Conservation (phyloP, 129 eudicot species). For the Centrapalus pauciflorus region DNA sequence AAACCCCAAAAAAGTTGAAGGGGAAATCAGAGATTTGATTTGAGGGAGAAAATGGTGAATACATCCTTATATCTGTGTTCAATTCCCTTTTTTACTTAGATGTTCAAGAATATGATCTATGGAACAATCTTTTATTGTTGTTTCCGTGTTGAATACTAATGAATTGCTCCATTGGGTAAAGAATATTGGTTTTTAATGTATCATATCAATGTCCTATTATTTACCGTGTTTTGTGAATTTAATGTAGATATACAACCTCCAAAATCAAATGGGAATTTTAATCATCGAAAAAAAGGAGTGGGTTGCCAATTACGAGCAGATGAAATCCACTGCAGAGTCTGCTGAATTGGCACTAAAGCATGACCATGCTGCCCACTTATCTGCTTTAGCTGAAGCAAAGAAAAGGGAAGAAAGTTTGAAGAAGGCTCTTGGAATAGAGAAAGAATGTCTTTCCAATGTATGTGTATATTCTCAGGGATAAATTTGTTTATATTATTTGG, state of each 20-base stretch:
- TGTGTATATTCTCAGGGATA: neutral
- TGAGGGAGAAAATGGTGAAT: neutral
- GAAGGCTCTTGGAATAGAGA: slow-evolving; percentile 84
- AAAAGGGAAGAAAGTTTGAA: slow-evolving; percentile 70
- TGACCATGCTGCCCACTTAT: slow-evolving; percentile 42
- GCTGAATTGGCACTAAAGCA: slow-evolving; percentile 58
- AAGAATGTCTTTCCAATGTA: slow-evolving; percentile 92
- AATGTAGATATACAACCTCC: slow-evolving; percentile 72
- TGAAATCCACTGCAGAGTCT: slow-evolving; percentile 54
- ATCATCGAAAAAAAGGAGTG: slow-evolving; percentile 83
- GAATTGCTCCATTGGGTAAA: neutral
- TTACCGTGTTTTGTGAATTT: slow-evolving; percentile 4
- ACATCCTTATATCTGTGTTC: neutral
- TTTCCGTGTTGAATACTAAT: neutral
- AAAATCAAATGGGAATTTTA: slow-evolving; percentile 91
- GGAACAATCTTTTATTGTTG: neutral
- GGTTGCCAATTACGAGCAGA: slow-evolving; percentile 67
- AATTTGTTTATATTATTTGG: neutral
- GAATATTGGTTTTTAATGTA: neutral
- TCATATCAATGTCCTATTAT: neutral
- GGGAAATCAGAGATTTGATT: neutral
- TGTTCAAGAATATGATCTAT: neutral
- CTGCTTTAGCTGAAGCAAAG: slow-evolving; percentile 64
- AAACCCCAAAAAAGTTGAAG: slow-evolving; percentile 9
- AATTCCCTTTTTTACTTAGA: neutral